These are phyloP conservation scores for Geopyxis carbonaria DNA, from an alignment of 495 filamentous ascomycete genomes.

Conservation along the genomic window DNA sequence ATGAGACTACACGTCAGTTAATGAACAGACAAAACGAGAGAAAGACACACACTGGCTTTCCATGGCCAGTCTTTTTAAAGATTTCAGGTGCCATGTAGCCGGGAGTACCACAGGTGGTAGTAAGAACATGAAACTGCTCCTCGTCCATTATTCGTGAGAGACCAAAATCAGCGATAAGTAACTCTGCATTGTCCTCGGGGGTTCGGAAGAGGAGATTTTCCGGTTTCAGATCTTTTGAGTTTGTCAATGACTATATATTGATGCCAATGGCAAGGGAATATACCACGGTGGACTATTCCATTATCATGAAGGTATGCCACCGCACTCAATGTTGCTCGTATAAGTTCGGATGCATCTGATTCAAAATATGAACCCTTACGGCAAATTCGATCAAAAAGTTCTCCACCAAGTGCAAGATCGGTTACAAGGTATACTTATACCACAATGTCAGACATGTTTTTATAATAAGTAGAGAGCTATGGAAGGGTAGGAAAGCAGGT, in stretches of 20 bases:
- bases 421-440: constrained; percentile 77
- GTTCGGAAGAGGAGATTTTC: constrained; percentile 68
- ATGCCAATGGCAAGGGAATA: constrained; percentile 34
- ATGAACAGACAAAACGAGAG: background rate
- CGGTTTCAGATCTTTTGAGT: constrained; percentile 42
- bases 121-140: constrained; percentile 94
- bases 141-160: constrained; percentile 95
- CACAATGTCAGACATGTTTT: background rate
- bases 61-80: constrained; percentile 62
- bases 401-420: constrained; percentile 86
- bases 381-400: constrained; percentile 96
- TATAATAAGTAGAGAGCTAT: background rate
- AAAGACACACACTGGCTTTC: constrained; percentile 52
- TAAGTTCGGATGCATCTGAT: constrained; percentile 85
- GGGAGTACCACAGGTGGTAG: constrained; percentile 91
- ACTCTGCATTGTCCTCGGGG: constrained; percentile 63
- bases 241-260: background rate
- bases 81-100: constrained; percentile 90
- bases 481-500: background rate
- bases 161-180: constrained; percentile 96
- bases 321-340: constrained; percentile 86
- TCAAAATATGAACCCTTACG: constrained; percentile 97
- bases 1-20: constrained; percentile 6
- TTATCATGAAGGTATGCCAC: constrained; percentile 97
- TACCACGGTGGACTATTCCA: constrained; percentile 85